Evolutionary conservation across 2,329 filamentous ascomycete species (phyloP), one percentile per base, ranked within the genome.

Genomic region (Trichoderma lentiforme): DNA sequence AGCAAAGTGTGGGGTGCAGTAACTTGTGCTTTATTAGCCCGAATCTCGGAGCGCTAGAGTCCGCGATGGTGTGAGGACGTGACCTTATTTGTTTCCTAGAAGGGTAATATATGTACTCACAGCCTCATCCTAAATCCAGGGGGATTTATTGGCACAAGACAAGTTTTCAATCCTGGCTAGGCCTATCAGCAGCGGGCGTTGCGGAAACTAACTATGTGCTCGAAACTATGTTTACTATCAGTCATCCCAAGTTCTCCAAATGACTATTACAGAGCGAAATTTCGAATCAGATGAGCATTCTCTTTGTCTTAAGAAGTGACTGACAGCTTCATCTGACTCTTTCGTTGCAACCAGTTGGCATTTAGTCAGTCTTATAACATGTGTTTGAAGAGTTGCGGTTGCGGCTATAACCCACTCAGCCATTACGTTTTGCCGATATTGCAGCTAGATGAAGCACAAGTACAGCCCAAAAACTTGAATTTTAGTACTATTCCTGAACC

Each of bases 1-100:
- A 28, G 64, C 14, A 67, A 32, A 67, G 64, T 67, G 64, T 67
- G 64, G 64, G 64, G 64, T 67, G 64, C 64, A 67, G 51, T 3
- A 39, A 6, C 32, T 58, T 43, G 32, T 58, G 64, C 34, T 34
- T 67, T 30, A 67, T 67, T 57, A 58, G 64, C 51, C 32, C 51
- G 51, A 58, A 30, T 43, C 6, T 67, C 56, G 64, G 56, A 65
- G 43, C 62, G 62, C 62, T 65, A 65, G 62, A 43, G 14, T 30
- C 26, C 15, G 24, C 26, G 64, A n/a, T 58, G 53, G 64, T 67
- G 64, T 58, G 53, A 58, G 36, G 32, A 57, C 28, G 14, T 53
- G 32, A 58, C 34, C 18, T 56, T 57, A 32, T 28, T 21, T 30
- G 26, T 28, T 30, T 12, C 51, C 64, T 15, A 67, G 51, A 43